These are phyloP conservation scores for Astrothelium subdiscretum DNA, from an alignment of 495 filamentous ascomycete species.

Conservation along the genomic window DNA sequence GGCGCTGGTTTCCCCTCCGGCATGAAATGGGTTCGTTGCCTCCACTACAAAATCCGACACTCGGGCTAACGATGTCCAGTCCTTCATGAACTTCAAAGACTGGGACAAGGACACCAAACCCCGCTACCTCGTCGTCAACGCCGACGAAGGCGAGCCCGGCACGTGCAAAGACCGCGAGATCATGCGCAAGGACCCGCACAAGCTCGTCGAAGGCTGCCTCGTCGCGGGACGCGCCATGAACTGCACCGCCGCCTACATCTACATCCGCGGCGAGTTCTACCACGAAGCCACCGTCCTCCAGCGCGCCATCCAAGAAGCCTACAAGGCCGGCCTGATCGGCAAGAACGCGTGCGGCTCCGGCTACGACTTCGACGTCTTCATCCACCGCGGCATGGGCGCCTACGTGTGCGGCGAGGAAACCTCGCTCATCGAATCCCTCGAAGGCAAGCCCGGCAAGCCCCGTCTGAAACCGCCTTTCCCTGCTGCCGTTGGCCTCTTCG, in stretches of 20 bases:
- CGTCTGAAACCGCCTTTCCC: slow-evolving; percentile 98
- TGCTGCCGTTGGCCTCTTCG: slow-evolving; percentile 91
- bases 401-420: slow-evolving; percentile 98
- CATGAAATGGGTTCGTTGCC: slow-evolving; percentile 74
- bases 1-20: slow-evolving; percentile 97
- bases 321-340: slow-evolving; percentile 82
- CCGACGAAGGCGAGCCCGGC: slow-evolving; percentile 96
- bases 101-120: slow-evolving; percentile 98
- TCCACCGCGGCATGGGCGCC: slow-evolving; percentile 94
- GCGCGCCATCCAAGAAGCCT: slow-evolving; percentile 92
- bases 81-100: slow-evolving; percentile 99
- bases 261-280: slow-evolving; percentile 98
- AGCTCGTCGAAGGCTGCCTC: slow-evolving; percentile 92
- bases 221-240: slow-evolving; percentile 97
- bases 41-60: background rate
- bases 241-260: slow-evolving; percentile 96
- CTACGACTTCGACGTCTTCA: slow-evolving; percentile 94
- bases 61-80: slow-evolving; percentile 41
- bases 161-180: slow-evolving; percentile 99
- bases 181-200: slow-evolving; percentile 99
- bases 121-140: slow-evolving; percentile 93
- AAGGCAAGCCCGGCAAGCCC: slow-evolving; percentile 97
- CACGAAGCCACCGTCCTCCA: slow-evolving; percentile 91
- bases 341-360: slow-evolving; percentile 95
- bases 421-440: slow-evolving; percentile 90